Evolutionary conservation across 2,329 filamentous ascomycete species (phyloP).

Genomic region (Tolypocladium ovalisporum): DNA sequence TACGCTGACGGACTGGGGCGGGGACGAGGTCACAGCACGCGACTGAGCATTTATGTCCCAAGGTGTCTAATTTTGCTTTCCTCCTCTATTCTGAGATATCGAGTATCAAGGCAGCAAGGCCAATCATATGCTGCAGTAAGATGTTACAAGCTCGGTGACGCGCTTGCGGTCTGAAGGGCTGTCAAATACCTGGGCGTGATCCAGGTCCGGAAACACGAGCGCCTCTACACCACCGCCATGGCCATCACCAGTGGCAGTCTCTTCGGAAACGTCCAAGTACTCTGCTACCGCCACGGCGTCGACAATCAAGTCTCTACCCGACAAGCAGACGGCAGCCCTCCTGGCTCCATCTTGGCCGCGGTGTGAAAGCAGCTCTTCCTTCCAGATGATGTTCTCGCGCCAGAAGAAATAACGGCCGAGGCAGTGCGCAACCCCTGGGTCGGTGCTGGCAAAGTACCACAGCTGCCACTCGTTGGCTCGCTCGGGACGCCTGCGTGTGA

Average conservation of each 20-base stretch:
- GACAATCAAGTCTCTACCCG: slow-evolving; percentile 53
- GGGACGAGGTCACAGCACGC: slow-evolving; percentile 23
- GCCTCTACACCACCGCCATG: slow-evolving; percentile 32
- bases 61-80: background rate
- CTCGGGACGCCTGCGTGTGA: slow-evolving; percentile 41
- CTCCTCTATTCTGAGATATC: background rate
- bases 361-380: slow-evolving; percentile 42
- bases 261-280: slow-evolving; percentile 31
- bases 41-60: slow-evolving; percentile 2
- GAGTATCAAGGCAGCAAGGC: too few species aligned
- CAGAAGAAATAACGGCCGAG: slow-evolving; percentile 61
- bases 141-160: slow-evolving; percentile 17
- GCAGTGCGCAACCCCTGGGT: slow-evolving; percentile 54
- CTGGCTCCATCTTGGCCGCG: slow-evolving; percentile 10
- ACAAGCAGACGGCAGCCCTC: slow-evolving; percentile 45
- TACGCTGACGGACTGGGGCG: slow-evolving; percentile 53
- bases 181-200: slow-evolving; percentile 55
- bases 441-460: slow-evolving; percentile 59
- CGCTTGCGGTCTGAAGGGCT: slow-evolving; percentile 13
- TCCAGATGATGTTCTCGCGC: slow-evolving; percentile 61
- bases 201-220: slow-evolving; percentile 47
- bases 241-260: slow-evolving; percentile 7
- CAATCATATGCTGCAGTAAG: slow-evolving; percentile 9
- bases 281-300: slow-evolving; percentile 45
- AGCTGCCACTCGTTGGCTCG: slow-evolving; percentile 59